Base-by-base conservation (phyloP, 371 early-diverging fungal species). In the Mucor piriformis region DNA sequence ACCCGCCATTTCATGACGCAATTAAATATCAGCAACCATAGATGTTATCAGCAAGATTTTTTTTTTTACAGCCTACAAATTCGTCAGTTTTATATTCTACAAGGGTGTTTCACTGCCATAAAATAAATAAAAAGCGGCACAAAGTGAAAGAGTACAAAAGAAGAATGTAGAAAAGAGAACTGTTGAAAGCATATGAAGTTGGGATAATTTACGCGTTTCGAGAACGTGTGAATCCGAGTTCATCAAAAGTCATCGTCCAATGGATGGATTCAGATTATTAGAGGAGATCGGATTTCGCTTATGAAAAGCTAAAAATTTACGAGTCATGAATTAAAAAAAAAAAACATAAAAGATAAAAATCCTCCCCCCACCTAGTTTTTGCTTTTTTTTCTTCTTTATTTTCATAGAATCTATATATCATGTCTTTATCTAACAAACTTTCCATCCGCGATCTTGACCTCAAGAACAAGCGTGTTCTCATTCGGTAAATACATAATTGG, bases 381-480 rank as follows among this genome's bases (percentile, higher is more conserved):
- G 16, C 25, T 50, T 35, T 34, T 54, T 34, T 33, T 55, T 61
- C 20, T 29, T 43, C 4, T 50, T 42, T 23, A 23, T 42, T 42
- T 25, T 50, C n/a, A 54, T 50, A 16, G 23, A 50, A 50, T 24
- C 32, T 32, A 42, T 33, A 40, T 24, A 57, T 53, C 47, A 80
- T 80, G 81, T 80, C 81, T 61, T 64, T 88, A 59, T 85, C 84
- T 53, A 92, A 83, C 84, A 92, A 91, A 75, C 84, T 93, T 56
- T 83, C 88, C 59, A 88, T 98, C 74, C 73, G 83, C 64, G 95
- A 96, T 77, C 81, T 98, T 57, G 90, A 91, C 50, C 76, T 98
- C 62, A 75, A 85, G 62, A 87, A 83, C 76, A 94, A 96, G 87
- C 89, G 95, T 54, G 96, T 95, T 48, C 84, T 98, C 55, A 95